Percentiles rank a stretch among this genome's conserved stretches.
phyloP scores from a whole-genome alignment of 768 basidiomycete species.

The Podaxis sp. region DNA sequence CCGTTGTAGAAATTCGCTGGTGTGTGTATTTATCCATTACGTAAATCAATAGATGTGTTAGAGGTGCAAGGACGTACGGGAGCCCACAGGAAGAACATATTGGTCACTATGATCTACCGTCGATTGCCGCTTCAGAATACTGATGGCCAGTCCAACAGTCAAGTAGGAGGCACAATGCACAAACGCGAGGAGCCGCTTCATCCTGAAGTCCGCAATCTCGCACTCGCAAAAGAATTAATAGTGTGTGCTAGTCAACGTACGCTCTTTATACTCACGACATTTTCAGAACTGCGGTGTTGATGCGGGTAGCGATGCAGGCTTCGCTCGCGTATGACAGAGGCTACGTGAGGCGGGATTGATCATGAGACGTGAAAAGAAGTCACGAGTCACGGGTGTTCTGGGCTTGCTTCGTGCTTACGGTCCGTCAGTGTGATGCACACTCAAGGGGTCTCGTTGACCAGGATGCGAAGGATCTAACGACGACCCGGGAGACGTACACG shows the following conservation, averaged over 20 bases:
- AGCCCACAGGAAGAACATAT: constrained; percentile 25
- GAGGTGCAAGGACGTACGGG: constrained; percentile 15
- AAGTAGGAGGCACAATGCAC: neutral
- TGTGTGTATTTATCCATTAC: neutral
- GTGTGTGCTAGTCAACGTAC: neutral
- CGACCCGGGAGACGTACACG: too few species aligned
- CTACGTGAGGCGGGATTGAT: neutral
- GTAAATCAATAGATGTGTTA: neutral
- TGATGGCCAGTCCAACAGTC: neutral
- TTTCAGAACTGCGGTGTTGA: neutral
- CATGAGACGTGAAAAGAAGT: neutral
- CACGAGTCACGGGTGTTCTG: neutral
- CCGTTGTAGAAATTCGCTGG: constrained; percentile 25
- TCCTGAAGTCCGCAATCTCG: neutral
- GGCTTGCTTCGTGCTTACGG: constrained; percentile 1
- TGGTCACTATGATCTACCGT: constrained; percentile 22
- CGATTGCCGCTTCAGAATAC: constrained; percentile 19
- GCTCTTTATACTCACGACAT: neutral
- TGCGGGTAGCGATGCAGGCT: neutral
- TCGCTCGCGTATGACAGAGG: neutral
- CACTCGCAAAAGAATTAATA: neutral
- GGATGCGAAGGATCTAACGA: too few species aligned
- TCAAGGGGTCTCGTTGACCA: too few species aligned
- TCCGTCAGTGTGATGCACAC: neutral
- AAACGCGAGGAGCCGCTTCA: neutral